phyloP scores from a whole-genome alignment of 2,329 filamentous ascomycete genomes.

The Botrytis porri region DNA sequence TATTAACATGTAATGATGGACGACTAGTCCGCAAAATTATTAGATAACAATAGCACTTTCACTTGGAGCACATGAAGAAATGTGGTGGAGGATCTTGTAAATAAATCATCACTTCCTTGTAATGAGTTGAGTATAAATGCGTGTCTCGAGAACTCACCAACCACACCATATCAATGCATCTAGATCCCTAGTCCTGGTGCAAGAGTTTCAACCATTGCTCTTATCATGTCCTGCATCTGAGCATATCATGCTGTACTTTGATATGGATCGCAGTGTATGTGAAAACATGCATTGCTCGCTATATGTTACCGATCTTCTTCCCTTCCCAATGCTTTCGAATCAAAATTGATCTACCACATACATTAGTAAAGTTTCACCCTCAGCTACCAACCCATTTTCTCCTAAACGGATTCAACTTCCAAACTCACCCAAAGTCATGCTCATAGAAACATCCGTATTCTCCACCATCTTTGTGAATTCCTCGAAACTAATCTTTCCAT shows the following conservation, averaged over 20 bases:
- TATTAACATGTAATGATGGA: neutral
- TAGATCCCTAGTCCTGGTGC: neutral
- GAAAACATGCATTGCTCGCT: neutral
- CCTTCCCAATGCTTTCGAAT: constrained; percentile 6
- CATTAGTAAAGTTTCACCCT: constrained; percentile 14
- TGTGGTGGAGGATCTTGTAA: neutral
- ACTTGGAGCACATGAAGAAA: neutral
- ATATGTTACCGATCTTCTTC: neutral
- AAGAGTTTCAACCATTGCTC: neutral
- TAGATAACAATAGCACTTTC: neutral
- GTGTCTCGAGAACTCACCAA: neutral
- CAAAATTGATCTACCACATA: constrained; percentile 34
- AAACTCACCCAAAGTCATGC: constrained; percentile 66
- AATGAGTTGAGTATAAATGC: neutral
- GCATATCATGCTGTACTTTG: neutral
- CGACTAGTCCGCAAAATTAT: neutral
- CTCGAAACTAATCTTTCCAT: constrained; percentile 98
- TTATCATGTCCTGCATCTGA: neutral
- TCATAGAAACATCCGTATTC: constrained; percentile 78
- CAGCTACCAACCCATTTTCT: neutral
- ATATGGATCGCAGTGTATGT: neutral
- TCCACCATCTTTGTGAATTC: constrained; percentile 99
- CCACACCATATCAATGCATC: neutral
- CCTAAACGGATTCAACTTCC: neutral
- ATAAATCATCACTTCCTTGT: neutral